A percentile compares a stretch with the other conserved stretches of the same genome.
Evolutionary conservation across 2,329 filamentous ascomycete genomes (phyloP).

Genomic region (Pseudogymnoascus sp.): DNA sequence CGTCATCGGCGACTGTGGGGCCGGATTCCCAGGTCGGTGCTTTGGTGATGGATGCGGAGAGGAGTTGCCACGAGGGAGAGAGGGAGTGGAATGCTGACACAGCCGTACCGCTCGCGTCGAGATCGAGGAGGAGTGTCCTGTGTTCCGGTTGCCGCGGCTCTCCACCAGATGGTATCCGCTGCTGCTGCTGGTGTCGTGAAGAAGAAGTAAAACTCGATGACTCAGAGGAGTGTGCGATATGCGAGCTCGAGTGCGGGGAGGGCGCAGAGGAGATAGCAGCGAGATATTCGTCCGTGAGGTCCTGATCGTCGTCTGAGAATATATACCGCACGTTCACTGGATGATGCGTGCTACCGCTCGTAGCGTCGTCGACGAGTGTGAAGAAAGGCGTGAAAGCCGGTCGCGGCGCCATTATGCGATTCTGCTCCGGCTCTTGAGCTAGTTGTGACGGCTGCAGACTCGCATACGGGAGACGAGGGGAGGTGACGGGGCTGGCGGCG

Average conservation of each 20-base stretch:
- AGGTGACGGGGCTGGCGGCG: neutral
- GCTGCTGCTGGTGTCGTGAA: constrained; percentile 15
- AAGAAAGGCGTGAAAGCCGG: constrained; percentile 70
- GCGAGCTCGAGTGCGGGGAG: neutral
- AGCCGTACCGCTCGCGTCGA: constrained; percentile 39
- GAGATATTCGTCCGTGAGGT: constrained; percentile 58
- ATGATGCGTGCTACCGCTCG: constrained; percentile 68
- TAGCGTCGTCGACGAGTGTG: constrained; percentile 68
- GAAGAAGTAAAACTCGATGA: constrained; percentile 24
- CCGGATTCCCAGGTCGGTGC: constrained; percentile 53
- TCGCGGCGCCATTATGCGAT: neutral
- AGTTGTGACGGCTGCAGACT: neutral
- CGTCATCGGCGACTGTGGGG: constrained; percentile 21
- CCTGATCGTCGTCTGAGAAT: constrained; percentile 73
- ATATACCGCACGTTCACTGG: constrained; percentile 77
- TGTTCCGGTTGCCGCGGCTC: constrained; percentile 17
- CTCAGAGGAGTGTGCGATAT: constrained; percentile 37
- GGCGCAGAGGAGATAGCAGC: constrained; percentile 29
- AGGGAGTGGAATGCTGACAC: constrained; percentile 66
- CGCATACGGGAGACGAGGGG: neutral
- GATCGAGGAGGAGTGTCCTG: constrained; percentile 48
- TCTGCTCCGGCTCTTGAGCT: neutral
- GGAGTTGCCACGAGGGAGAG: constrained; percentile 63
- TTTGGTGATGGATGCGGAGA: constrained; percentile 41
- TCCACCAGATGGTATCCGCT: neutral